Evolutionary conservation across 2,329 filamentous ascomycete species (phyloP).

Genomic region (Myriosclerotinia curreyana): DNA sequence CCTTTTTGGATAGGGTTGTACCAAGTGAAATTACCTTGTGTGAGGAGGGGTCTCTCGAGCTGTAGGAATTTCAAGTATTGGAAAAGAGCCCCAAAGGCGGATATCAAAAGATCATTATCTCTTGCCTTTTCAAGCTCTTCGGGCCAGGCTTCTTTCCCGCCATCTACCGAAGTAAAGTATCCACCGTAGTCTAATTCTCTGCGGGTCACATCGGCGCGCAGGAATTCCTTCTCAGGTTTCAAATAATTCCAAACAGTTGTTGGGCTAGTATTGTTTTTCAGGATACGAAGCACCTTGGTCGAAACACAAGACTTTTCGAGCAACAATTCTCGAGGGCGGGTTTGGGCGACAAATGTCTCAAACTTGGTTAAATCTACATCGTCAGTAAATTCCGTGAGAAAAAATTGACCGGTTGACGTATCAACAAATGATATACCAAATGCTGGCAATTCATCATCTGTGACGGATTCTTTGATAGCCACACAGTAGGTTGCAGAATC

Average conservation of each 20-base stretch:
- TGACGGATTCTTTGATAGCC: conserved; percentile 75
- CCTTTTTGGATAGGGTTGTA: conserved; percentile 90
- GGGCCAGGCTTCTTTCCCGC: conserved; percentile 67
- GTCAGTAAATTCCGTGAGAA: conserved; percentile 86
- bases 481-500: conserved; percentile 97
- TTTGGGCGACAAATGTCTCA: conserved; percentile 94
- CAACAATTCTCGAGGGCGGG: conserved; percentile 79
- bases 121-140: conserved; percentile 66
- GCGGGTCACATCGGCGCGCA: conserved; percentile 77
- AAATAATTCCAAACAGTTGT: conserved; percentile 95
- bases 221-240: conserved; percentile 85
- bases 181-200: conserved; percentile 75
- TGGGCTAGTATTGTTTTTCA: conserved; percentile 92
- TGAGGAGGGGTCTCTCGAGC: conserved; percentile 81
- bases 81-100: conserved; percentile 81
- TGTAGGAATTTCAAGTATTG: conserved; percentile 85
- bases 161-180: conserved; percentile 68
- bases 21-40: conserved; percentile 83
- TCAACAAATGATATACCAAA: conserved; percentile 96
- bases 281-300: conserved; percentile 82
- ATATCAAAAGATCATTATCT: conserved; percentile 82
- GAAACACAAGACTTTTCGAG: conserved; percentile 86
- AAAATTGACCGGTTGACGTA: conserved; percentile 93
- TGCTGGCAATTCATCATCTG: conserved; percentile 68
- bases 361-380: conserved; percentile 94